Percentiles rank a stretch among this genome's conserved stretches.
Conservation (phyloP, 2,329 filamentous ascomycete species). For the Corniculantispora saksenae region DNA sequence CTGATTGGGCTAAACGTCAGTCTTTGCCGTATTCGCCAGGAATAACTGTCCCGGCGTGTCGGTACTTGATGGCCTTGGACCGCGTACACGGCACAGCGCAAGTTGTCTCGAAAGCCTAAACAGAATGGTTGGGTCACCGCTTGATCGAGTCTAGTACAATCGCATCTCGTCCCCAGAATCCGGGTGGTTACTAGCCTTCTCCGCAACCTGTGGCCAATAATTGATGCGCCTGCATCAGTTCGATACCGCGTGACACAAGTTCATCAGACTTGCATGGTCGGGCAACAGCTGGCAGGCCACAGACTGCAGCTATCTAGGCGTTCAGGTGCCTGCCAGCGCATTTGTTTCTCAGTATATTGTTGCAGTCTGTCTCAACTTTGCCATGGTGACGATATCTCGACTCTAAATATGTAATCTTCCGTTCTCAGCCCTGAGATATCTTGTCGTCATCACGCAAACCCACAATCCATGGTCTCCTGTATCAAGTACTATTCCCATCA, state of each 20-base stretch:
- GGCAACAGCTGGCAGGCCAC: background rate
- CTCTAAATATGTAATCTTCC: slow-evolving; percentile 4
- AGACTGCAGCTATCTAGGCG: background rate
- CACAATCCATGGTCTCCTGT: background rate
- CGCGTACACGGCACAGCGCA: background rate
- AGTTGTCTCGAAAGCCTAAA: background rate
- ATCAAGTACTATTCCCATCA: too few relatives aligned
- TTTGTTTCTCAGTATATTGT: background rate
- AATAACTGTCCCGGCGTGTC: background rate
- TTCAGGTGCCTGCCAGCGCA: background rate
- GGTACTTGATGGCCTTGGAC: background rate
- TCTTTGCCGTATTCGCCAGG: background rate
- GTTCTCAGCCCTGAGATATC: background rate
- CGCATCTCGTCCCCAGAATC: slow-evolving; percentile 8
- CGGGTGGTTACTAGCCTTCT: background rate
- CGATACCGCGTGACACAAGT: background rate
- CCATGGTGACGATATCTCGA: background rate
- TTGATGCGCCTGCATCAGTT: background rate
- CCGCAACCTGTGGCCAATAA: background rate
- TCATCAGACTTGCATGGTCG: background rate
- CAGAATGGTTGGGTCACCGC: background rate
- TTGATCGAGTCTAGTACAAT: slow-evolving; percentile 15
- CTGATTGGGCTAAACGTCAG: background rate
- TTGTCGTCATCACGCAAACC: background rate
- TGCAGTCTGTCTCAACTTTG: background rate